Evolutionary conservation across 2,329 filamentous ascomycete genomes (phyloP), one percentile per base, ranked within the genome.

Genomic region (Dactylellina parvicollis): DNA sequence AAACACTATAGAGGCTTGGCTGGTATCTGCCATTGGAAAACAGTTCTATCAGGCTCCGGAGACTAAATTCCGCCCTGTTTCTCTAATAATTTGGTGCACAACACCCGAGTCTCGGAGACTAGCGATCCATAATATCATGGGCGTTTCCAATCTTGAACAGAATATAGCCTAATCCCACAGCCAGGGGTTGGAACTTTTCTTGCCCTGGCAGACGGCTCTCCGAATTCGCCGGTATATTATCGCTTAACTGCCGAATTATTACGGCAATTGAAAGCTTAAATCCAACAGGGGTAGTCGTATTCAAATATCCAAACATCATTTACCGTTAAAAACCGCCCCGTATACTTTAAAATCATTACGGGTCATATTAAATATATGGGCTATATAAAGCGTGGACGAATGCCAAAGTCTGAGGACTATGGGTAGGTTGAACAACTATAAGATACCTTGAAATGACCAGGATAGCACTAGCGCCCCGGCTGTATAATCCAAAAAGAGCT

Each of bases 181-280:
- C 8, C 32, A 54, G 28, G 36, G 22, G 22, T 46, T 34, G 12
- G 26, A 32, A 28, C n/a, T 16, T 38, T 1, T 9, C 16, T 38
- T n/a, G n/a, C n/a, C 61, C 61, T 57, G 22, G 40, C 32, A 38
- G 34, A 49, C 61, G 49, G 38, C 60, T 46, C 36, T 32, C 61
- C 50, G 50, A 40, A 32, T 12, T 44, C 28, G 54, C 38, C 44
- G 34, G 36, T 54, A 38, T 38, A 49, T 34, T 56, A 49, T 56
- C 50, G 61, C 32, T 56, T 49, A 50, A 14, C 34, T n/a, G n/a
- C 47, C 20, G 20, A 34, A 40, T 50, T 20, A 42, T 64, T 40
- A 42, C 54, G n/a, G 30, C 40, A 34, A 24, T 30, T 47, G 18
- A 56, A 49, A 66, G 50, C 61, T 66, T 54, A 30, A n/a, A 36